Evolutionary conservation across 2,329 filamentous ascomycete genomes (phyloP), one percentile per base, ranked within the genome.

Genomic region (Xylariaceae sp.): DNA sequence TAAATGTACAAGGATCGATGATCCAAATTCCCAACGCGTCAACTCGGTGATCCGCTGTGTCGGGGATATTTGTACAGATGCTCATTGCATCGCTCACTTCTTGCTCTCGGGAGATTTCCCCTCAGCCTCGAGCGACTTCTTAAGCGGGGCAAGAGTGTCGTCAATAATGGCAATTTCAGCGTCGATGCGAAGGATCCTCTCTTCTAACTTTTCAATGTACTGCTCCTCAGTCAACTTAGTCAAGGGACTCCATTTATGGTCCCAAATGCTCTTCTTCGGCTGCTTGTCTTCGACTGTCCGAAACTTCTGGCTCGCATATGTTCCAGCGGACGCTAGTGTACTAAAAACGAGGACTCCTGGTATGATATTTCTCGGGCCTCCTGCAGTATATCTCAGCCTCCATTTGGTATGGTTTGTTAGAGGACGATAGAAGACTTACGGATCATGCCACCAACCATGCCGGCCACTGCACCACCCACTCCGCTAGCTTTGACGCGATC

Each of bases 151-250:
- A 52, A 93, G 86, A 59, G 78, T 82, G 39, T 93, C 88, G 57
- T 93, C 86, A n/a, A 92, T 69, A 16, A 93, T 63, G 1, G 87
- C 80, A 58, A 93, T 86, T 55, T 92, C 85, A 3, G 82, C 86
- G 54, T 93, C 82, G 4, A 92, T 67, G 47, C 73, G 75, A 25
- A 92, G 67, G 16, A 91, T 64, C 66, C 83, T 88, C 60, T 91
- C 85, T 51, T 78, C 71, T 42, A 93, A 68, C 61, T 88, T 82
- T 3, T 72, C 67, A 50, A 79, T 77, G 58, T 93, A 93, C 47
- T 92, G 81, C 37, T 83, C 73, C 57, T 93, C 83, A 0, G 80
- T 80, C 17, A 94, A 66, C 2, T 74, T 73, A 50, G 74, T 84
- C 58, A 93, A 69, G 0, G 87, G 88, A 56, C 82, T 86, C 80